These are phyloP conservation scores for Chamaecyparis obtusa DNA, from an alignment of 75 land plant species.

Conservation along the genomic window DNA sequence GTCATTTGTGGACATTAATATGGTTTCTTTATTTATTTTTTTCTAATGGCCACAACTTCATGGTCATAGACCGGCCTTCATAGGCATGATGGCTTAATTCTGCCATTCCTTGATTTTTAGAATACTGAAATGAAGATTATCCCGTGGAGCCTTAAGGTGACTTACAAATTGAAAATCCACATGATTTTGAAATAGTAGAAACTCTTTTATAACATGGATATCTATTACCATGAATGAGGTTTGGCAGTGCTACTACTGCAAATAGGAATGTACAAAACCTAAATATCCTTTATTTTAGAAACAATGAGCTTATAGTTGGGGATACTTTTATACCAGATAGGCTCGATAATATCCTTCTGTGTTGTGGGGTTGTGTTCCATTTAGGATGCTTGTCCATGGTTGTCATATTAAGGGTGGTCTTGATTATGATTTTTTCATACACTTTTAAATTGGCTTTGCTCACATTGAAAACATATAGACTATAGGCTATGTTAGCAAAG, in stretches of 20 bases:
- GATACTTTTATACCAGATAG: too few relatives aligned
- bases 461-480: not conserved
- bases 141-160: too few relatives aligned
- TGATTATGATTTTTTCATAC: not conserved
- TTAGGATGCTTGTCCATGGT: too few relatives aligned
- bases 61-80: not conserved
- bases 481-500: too few relatives aligned
- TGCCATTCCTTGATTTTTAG: not conserved
- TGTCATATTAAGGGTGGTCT: not conserved
- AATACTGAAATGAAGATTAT: too few relatives aligned
- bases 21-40: too few relatives aligned
- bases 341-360: not conserved
- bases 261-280: not conserved
- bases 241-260: not conserved
- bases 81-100: not conserved
- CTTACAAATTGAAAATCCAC: too few relatives aligned
- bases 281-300: not conserved
- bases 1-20: not conserved
- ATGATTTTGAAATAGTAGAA: too few relatives aligned
- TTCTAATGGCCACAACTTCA: not conserved
- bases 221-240: not conserved
- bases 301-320: not conserved
- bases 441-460: not conserved
- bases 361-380: not conserved
- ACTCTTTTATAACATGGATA: not conserved